A percentile compares a stretch with the other conserved stretches of the same genome.
These are phyloP conservation scores for Jaminaea rosea DNA, from an alignment of 1,284 basidiomycete genomes.

Conservation along the genomic window DNA sequence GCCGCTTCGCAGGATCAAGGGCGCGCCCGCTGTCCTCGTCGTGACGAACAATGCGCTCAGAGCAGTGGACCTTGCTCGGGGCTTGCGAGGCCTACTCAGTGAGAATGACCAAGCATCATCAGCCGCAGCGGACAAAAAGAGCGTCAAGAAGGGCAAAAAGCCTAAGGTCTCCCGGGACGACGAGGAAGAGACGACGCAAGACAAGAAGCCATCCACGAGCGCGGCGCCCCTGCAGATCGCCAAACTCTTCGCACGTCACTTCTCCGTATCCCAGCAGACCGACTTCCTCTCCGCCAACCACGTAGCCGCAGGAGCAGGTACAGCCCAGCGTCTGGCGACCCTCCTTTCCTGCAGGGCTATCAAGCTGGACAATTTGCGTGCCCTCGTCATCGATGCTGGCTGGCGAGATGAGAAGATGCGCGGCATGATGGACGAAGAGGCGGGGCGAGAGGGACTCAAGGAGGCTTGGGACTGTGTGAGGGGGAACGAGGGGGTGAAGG, in stretches of 20 bases:
- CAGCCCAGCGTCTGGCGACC: neutral
- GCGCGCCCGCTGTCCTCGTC: neutral
- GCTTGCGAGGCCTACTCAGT: neutral
- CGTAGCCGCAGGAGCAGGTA: neutral
- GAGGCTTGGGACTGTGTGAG: neutral
- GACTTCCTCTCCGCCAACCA: neutral
- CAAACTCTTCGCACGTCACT: neutral
- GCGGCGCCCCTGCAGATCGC: neutral
- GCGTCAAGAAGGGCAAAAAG: neutral
- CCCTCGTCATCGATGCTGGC: neutral
- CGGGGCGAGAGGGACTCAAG: neutral
- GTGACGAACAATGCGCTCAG: neutral
- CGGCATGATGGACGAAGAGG: neutral
- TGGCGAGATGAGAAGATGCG: neutral
- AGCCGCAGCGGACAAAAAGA: neutral
- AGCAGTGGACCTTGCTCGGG: neutral
- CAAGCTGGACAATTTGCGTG: neutral
- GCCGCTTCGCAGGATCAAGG: neutral
- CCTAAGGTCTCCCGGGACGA: neutral
- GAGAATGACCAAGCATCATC: neutral
- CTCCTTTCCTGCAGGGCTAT: neutral
- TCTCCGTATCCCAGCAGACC: neutral
- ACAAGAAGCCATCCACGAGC: neutral
- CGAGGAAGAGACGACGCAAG: neutral
- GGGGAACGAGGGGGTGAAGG: neutral